Evolutionary conservation across 805 yeast genomes (phyloP), one percentile per base, ranked within the genome.

Genomic region (Saturnispora hagleri): DNA sequence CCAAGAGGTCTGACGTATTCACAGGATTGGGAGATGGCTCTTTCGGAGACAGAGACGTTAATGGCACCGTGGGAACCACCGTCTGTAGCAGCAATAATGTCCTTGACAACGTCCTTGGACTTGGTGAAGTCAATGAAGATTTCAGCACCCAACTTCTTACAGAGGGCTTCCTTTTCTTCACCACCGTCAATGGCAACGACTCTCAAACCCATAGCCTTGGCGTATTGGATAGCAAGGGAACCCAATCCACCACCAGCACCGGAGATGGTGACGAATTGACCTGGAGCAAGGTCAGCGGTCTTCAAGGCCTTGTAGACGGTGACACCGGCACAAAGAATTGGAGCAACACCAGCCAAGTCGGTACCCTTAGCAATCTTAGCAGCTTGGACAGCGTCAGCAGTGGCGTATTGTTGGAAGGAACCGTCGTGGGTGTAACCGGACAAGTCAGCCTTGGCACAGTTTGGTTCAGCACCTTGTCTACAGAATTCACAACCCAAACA

Each of bases 401-500:
- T 81, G 51, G 89, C 89, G 69, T 86, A 88, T 73, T 87, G 88
- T 71, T 88, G 95, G 82, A 88, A 86, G 42, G 93, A 81, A 60
- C 96, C 96, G 68, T 88, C 91, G 66, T 82, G 89, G 46, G 89
- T 83, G 79, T 84, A 87, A 63, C 96, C 96, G 27, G 91, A 83
- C 66, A 86, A 76, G 61, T 77, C 84, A 51, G 87, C 89, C 20
- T 71, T 62, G 26, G 80, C 69, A 72, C 95, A 86, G 68, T 80
- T 79, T 56, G 90, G 74, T 70, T 86, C 95, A 65, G 71, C 72
- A 63, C 80, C 75, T 60, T 68, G 70, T 60, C 73, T 73, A 72
- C 91, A 84, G 73, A 69, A 76, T 69, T 86, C 90, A 71, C 91
- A 84, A 54, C 77, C 68, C 63, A 79, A 66, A 71, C 91, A 85